These are phyloP conservation scores for Trypanosoma conorhini DNA, from an alignment of 208 protist species.

Conservation along the genomic window DNA sequence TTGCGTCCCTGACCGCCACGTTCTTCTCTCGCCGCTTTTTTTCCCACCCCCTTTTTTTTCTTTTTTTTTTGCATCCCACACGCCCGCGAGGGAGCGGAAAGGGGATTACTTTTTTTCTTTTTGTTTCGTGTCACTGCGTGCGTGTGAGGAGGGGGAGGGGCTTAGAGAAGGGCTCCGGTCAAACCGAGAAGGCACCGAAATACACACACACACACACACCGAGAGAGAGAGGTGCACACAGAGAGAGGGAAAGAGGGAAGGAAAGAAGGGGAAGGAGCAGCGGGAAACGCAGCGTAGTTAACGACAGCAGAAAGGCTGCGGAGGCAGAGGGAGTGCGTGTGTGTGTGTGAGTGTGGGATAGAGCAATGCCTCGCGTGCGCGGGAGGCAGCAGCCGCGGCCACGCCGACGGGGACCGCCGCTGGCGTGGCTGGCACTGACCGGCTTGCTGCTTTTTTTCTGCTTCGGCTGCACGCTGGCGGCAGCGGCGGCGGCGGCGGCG, in stretches of 20 bases:
- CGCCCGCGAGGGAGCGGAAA: too few species aligned
- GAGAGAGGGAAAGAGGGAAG: slow-evolving; percentile 8
- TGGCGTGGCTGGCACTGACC: not conserved
- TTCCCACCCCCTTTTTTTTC: too few species aligned
- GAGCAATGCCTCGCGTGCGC: not conserved
- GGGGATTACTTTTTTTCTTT: too few species aligned
- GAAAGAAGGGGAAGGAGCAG: slow-evolving; percentile 11
- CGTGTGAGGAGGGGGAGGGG: too few species aligned
- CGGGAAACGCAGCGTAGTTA: too few species aligned
- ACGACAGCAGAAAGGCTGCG: not conserved
- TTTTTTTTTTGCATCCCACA: too few species aligned
- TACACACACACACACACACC: too few species aligned
- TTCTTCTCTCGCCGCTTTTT: too few species aligned
- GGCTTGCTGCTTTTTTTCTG: not conserved
- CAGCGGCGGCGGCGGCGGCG: not conserved
- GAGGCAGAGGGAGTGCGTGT: not conserved
- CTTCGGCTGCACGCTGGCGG: not conserved
- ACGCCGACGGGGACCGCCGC: not conserved
- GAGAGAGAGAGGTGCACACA: slow-evolving; percentile 6
- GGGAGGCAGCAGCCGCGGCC: too few species aligned
- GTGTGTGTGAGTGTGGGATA: not conserved
- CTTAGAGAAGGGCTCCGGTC: not conserved
- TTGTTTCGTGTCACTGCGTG: too few species aligned
- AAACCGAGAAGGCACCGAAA: not conserved
- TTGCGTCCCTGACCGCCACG: too few species aligned